Base-by-base conservation (phyloP, 495 filamentous ascomycete genomes). In the Cryomyces minteri region DNA sequence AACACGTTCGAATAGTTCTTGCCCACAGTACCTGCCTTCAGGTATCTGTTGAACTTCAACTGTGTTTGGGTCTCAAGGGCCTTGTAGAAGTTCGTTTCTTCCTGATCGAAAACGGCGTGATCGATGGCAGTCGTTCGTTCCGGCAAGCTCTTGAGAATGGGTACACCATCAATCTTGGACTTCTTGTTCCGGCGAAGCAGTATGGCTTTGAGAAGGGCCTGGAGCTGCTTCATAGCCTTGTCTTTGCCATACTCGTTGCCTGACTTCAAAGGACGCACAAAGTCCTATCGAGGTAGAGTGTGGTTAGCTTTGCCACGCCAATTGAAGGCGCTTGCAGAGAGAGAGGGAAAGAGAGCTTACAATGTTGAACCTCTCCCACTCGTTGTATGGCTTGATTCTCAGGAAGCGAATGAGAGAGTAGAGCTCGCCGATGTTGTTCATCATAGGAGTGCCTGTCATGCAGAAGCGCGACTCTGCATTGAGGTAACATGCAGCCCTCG, bases 361-460 rank as follows among this genome's bases (percentile, higher is more conserved):
- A 10, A 10, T 1, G 34, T 38, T 70, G 58, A 92, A 94, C 18
- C 65, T 66, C 0, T 70, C 60, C 57, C 68, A 69, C 2, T 76
- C 70, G 47, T 70, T 69, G 58, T 88, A 96, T n/a, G 88, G 88
- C 39, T 67, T 73, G 52, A 92, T 90, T 4, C 73, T 67, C 40
- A 95, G 67, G 60, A 95, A 98, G 25, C 69, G 71, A 42, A 98
- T 68, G 32, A 95, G 65, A 4, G 86, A 79, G 54, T 76, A 88
- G n/a, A 94, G 62, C 55, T 95, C 90, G 31, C 71, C 68, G 3
- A 88, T 74, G 10, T 68, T 76, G 53, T 98, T 96, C 79, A 90
- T 88, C 78, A 94, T 92, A 0, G 90, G 90, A 0, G 86, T 95
- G 5, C 90, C 90, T 8, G 83, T 92, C 61, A 98, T 76, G 54